Percentiles rank a stretch among this genome's conserved stretches.
These are phyloP conservation scores for Tetracladium setigerum DNA, from an alignment of 495 filamentous ascomycete genomes.

Conservation along the genomic window DNA sequence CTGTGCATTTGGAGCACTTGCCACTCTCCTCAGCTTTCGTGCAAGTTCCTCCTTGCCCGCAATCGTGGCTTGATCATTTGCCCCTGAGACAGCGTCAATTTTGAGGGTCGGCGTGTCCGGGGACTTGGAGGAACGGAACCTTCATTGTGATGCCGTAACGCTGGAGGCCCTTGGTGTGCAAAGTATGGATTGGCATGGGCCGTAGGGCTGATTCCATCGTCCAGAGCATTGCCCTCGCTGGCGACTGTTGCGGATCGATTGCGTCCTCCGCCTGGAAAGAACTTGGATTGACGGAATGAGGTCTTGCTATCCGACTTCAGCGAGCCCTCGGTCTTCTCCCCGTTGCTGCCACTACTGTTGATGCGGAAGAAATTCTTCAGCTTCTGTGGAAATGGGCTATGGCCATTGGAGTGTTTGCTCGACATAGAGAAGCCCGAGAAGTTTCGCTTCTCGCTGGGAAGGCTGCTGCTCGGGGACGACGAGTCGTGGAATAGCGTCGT, in stretches of 20 bases:
- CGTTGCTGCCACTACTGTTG: slow-evolving; percentile 57
- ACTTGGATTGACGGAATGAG: slow-evolving; percentile 72
- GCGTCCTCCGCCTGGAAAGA: slow-evolving; percentile 71
- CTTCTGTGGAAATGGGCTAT: slow-evolving; percentile 62
- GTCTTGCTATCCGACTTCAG: slow-evolving; percentile 48
- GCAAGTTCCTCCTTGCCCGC: slow-evolving; percentile 90
- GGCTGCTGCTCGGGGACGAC: slow-evolving; percentile 7
- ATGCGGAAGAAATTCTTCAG: slow-evolving; percentile 98
- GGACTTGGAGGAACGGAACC: slow-evolving; percentile 92
- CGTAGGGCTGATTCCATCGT: slow-evolving; percentile 83
- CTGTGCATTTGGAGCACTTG: slow-evolving; percentile 94
- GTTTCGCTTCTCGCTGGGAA: slow-evolving; percentile 22
- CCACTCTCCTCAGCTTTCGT: slow-evolving; percentile 84
- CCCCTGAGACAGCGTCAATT: slow-evolving; percentile 62
- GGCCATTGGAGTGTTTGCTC: slow-evolving; percentile 28
- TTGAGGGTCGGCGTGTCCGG: slow-evolving; percentile 80
- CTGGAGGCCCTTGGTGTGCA: slow-evolving; percentile 88
- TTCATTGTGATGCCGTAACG: slow-evolving; percentile 88
- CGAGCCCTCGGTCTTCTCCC: slow-evolving; percentile 23
- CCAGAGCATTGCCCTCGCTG: slow-evolving; percentile 85
- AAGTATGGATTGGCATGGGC: slow-evolving; percentile 97
- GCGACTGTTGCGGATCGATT: slow-evolving; percentile 80
- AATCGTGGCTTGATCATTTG: slow-evolving; percentile 64
- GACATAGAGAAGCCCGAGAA: slow-evolving; percentile 21
- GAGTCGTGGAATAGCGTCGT: slow-evolving; percentile 19